Percentiles rank a stretch among this genome's conserved stretches.
Evolutionary conservation across 345 rosid genomes (phyloP).

Genomic region (Syzygium aromaticum): DNA sequence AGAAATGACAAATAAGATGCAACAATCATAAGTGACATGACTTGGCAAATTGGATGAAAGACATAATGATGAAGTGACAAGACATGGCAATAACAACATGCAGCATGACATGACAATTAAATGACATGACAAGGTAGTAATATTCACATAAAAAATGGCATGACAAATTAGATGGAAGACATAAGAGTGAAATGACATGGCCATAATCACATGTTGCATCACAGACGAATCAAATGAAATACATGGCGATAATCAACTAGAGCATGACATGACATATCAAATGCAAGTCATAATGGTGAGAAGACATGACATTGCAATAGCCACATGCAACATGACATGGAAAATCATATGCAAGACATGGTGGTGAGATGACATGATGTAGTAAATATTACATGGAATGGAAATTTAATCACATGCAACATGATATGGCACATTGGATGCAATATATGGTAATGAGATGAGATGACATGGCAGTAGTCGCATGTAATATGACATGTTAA

Average conservation of each 20-base stretch:
- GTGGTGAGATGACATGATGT: too few species aligned
- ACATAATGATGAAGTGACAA: background rate
- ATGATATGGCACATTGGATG: background rate
- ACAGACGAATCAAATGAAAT: background rate
- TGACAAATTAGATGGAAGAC: background rate
- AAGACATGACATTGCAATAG: too few species aligned
- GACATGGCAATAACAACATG: background rate
- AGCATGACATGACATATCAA: background rate
- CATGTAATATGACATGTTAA: background rate
- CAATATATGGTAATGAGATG: background rate
- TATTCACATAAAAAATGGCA: background rate
- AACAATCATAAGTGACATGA: background rate
- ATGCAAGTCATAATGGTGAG: background rate
- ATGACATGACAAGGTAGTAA: background rate
- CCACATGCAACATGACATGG: too few species aligned
- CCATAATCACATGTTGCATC: background rate
- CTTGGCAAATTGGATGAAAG: background rate
- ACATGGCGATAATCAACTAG: too few species aligned
- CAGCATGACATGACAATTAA: background rate
- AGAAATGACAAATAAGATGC: background rate
- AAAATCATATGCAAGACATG: too few species aligned
- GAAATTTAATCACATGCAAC: background rate
- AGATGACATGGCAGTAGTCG: background rate
- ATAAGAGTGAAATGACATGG: background rate
- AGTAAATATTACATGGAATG: too few species aligned